These are phyloP conservation scores for Aspergillus pseudoviridinutans DNA, from an alignment of 2,329 filamentous ascomycete genomes.

Conservation along the genomic window DNA sequence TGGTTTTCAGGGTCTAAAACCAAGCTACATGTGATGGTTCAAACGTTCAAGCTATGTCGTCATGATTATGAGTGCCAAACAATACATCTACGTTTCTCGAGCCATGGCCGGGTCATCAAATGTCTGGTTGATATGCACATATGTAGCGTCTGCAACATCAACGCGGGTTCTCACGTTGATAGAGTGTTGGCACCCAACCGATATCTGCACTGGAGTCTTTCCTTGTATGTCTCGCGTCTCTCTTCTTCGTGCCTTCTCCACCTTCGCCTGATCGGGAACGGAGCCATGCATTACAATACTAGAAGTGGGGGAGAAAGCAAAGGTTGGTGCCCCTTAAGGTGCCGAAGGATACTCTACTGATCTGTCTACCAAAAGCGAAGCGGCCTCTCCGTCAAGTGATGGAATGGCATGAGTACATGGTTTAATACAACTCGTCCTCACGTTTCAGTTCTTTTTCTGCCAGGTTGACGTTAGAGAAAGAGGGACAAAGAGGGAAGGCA, in stretches of 20 bases:
- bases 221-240: neutral
- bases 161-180: neutral
- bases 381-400: neutral
- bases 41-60: neutral
- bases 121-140: neutral
- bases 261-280: neutral
- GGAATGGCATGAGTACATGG: neutral
- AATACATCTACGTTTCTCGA: too few relatives aligned
- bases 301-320: neutral
- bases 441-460: neutral
- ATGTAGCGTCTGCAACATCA: neutral
- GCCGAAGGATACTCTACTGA: neutral
- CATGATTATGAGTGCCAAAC: neutral
- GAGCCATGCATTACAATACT: neutral
- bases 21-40: conserved; percentile 35
- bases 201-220: neutral
- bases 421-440: neutral
- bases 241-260: neutral
- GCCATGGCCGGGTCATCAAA: neutral
- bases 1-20: conserved; percentile 40
- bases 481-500: neutral
- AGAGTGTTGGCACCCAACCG: neutral
- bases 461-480: neutral
- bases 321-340: neutral
- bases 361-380: neutral